Evolutionary conservation across 2,329 filamentous ascomycete species (phyloP).

Genomic region (Simplicillium sp.): DNA sequence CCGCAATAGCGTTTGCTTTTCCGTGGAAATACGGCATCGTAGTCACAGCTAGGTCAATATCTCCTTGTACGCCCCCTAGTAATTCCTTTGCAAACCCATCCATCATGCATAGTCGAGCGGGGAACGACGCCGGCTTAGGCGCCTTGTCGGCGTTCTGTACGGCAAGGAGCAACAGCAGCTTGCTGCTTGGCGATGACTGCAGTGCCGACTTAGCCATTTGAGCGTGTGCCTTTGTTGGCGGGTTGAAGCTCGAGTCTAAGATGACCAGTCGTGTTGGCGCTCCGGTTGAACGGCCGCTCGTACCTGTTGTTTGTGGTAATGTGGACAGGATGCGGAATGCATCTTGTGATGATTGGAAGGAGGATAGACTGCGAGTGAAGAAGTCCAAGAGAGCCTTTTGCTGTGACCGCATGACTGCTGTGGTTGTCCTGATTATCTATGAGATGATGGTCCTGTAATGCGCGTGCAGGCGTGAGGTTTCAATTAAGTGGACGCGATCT

Average conservation of each 20-base stretch:
- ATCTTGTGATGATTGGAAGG: conserved; percentile 32
- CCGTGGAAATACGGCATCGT: conserved; percentile 65
- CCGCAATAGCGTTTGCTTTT: conserved; percentile 53
- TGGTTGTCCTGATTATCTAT: not conserved
- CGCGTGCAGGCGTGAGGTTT: too few species aligned
- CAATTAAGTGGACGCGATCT: too few species aligned
- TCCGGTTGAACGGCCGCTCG: conserved; percentile 12
- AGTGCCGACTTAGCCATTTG: conserved; percentile 43
- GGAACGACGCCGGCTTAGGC: conserved; percentile 58
- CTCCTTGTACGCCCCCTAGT: conserved; percentile 14
- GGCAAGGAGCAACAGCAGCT: conserved; percentile 50
- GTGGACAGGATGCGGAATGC: conserved; percentile 33
- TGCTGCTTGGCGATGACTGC: conserved; percentile 17
- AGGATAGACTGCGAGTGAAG: conserved; percentile 33
- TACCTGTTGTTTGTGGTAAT: conserved; percentile 4
- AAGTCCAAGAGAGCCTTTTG: conserved; percentile 23
- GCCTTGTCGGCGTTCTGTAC: conserved; percentile 59
- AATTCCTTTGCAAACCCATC: conserved; percentile 53
- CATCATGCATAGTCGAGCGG: conserved; percentile 63
- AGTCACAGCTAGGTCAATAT: conserved; percentile 60
- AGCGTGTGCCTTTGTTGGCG: conserved; percentile 52
- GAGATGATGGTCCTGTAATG: not conserved
- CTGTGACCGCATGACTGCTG: conserved; percentile 11
- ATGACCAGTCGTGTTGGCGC: conserved; percentile 33
- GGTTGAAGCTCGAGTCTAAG: conserved; percentile 61